phyloP scores from a whole-genome alignment of 257 asterid species.

The Primulina huaijiensis region DNA sequence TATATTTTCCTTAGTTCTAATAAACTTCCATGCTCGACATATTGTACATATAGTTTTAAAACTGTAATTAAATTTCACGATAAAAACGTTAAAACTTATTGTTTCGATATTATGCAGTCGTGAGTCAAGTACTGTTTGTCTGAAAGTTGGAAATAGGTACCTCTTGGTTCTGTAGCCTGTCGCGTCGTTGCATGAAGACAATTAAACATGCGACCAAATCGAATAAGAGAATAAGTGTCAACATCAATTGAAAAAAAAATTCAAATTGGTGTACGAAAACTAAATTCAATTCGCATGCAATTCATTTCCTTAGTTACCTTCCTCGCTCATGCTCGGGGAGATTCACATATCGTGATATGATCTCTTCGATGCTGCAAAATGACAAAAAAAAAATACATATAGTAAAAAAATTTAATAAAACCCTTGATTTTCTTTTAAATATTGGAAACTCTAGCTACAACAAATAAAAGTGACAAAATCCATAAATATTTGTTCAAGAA shows the following conservation, averaged over 20 bases:
- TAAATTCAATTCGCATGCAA: background rate
- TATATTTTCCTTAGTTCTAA: background rate
- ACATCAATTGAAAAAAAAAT: background rate
- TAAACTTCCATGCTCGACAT: background rate
- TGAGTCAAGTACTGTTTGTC: background rate
- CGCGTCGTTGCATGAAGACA: constrained; percentile 33
- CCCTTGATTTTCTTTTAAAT: background rate
- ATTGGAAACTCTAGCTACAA: background rate
- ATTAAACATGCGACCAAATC: constrained; percentile 10
- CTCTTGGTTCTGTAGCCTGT: constrained; percentile 91
- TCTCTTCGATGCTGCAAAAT: constrained; percentile 62
- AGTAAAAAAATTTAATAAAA: background rate
- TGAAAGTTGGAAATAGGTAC: constrained; percentile 26
- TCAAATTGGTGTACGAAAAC: background rate
- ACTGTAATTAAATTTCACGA: too few relatives aligned
- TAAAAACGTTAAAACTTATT: too few relatives aligned
- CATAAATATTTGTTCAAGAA: background rate
- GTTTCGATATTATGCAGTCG: background rate
- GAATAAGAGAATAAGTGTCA: background rate
- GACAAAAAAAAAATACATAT: background rate
- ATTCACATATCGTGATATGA: constrained; percentile 62
- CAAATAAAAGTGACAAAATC: background rate
- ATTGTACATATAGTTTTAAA: background rate
- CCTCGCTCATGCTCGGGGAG: constrained; percentile 91
- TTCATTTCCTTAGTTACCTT: constrained; percentile 37